These are phyloP conservation scores for Leptodermis oblonga DNA, from an alignment of 257 asterid genomes.

Conservation along the genomic window DNA sequence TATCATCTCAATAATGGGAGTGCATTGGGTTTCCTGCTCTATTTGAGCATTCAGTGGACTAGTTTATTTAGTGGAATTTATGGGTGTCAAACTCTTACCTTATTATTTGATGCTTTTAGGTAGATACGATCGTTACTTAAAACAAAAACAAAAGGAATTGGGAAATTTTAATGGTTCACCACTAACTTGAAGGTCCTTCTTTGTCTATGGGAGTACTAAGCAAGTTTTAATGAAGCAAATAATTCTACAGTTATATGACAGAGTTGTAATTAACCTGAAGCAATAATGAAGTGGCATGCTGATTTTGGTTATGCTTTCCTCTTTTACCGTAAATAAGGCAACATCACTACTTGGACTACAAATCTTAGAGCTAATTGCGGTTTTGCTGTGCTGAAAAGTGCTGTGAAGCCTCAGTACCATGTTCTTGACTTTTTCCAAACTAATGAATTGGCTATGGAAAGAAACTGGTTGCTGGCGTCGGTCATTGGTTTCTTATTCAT, in stretches of 20 bases:
- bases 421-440: slow-evolving; percentile 47
- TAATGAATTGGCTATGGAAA: slow-evolving; percentile 50
- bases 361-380: slow-evolving; percentile 51
- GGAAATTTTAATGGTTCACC: background rate
- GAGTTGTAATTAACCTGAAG: background rate
- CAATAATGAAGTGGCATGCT: background rate
- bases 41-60: background rate
- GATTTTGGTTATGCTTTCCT: background rate
- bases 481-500: slow-evolving; percentile 53
- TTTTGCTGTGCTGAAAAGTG: slow-evolving; percentile 54
- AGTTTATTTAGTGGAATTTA: background rate
- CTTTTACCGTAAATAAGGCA: slow-evolving; percentile 45
- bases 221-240: background rate
- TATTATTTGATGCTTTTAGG: background rate
- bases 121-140: too few relatives aligned
- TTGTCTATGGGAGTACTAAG: background rate
- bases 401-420: slow-evolving; percentile 47
- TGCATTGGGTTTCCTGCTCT: background rate
- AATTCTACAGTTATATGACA: background rate
- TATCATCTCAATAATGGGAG: background rate
- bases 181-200: background rate
- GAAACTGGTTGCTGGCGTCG: slow-evolving; percentile 66
- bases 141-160: background rate
- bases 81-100: background rate
- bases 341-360: slow-evolving; percentile 46